A percentile compares a stretch with the other conserved stretches of the same genome.
These are phyloP conservation scores for Stentor coeruleus DNA, from an alignment of 73 alveolate genomes.

Conservation along the genomic window DNA sequence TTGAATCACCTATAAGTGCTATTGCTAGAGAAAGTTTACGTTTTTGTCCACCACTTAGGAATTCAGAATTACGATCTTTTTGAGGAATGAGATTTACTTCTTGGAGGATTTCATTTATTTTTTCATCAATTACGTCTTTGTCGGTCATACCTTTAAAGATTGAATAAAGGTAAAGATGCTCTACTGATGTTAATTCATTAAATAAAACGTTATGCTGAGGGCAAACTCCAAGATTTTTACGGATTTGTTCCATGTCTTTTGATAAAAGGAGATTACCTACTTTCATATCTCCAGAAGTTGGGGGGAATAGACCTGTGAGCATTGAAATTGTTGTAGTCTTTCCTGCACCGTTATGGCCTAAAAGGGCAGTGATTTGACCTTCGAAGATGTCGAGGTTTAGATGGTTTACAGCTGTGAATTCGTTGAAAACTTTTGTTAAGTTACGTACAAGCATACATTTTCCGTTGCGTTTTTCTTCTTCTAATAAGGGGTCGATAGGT, in stretches of 20 bases:
- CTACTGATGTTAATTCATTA: constrained; percentile 70
- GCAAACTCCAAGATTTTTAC: constrained; percentile 95
- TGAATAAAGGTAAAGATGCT: constrained; percentile 72
- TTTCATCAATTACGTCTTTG: constrained; percentile 45
- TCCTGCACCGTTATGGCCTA: constrained; percentile 99
- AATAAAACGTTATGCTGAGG: constrained; percentile 96
- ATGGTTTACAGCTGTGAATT: constrained; percentile 84
- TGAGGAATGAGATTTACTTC: constrained; percentile 75
- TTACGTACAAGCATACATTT: neutral
- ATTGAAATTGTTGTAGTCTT: constrained; percentile 94
- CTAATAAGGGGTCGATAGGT: constrained; percentile 35
- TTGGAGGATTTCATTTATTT: constrained; percentile 64
- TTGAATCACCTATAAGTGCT: constrained; percentile 90
- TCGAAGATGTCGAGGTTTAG: constrained; percentile 59
- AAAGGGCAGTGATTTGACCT: constrained; percentile 85
- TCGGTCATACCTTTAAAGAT: constrained; percentile 78
- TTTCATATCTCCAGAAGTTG: constrained; percentile 36
- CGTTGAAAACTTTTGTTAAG: constrained; percentile 45
- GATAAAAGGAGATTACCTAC: constrained; percentile 13
- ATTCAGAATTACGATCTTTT: constrained; percentile 59
- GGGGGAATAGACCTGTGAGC: constrained; percentile 45
- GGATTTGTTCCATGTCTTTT: constrained; percentile 47
- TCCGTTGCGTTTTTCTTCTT: constrained; percentile 47
- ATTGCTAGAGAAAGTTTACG: constrained; percentile 88
- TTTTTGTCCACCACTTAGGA: constrained; percentile 92